Base-by-base conservation (phyloP, 2,329 filamentous ascomycete genomes). In the Aspergillaceae sp. region DNA sequence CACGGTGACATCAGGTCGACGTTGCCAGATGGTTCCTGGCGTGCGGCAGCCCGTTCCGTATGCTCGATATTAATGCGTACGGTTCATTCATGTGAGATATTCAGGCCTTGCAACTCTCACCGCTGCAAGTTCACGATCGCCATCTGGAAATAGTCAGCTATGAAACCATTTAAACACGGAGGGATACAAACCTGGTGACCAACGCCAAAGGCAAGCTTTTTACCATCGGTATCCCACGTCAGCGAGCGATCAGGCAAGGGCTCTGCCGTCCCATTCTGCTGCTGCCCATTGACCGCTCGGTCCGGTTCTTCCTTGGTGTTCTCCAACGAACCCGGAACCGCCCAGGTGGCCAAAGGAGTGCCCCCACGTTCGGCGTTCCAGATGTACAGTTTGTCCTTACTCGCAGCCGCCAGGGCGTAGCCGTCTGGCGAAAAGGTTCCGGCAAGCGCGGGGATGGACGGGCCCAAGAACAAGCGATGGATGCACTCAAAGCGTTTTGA, bases 171-270 rank as follows among this genome's bases (percentile, higher is more conserved):
- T 9, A 49, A 35, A 43, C 37, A 35, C 27, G 19, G 28, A 36
- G 47, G 11, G 11, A 19, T 36, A 56, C 63, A 36, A 63, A 77
- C 74, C 69, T 74, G 69, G 51, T 67, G 69, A 29, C 68, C 69
- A 47, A 74, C 66, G 28, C 71, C 72, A 55, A 75, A 74, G 2
- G 71, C 73, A 47, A 79, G 63, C 53, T 70, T 74, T 54, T 73
- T 73, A n/a, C 75, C 74, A 56, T 77, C 72, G 8, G 65, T 65
- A 56, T 76, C 75, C 76, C 76, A 79, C 29, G 67, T 68, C 43
- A 79, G 60, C 29, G 66, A 64, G 41, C 71, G 63, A 50, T 70
- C 64, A 7, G 60, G 58, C 11, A 59, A 48, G 7, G 55, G 45
- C 9, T 56, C 54, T 8, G 48, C 29, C 41, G 47, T 53, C 27